Percentiles rank a stretch among this genome's conserved stretches.
Evolutionary conservation across 2,329 filamentous ascomycete genomes (phyloP).

Genomic region (Drechslerella coelobrocha): DNA sequence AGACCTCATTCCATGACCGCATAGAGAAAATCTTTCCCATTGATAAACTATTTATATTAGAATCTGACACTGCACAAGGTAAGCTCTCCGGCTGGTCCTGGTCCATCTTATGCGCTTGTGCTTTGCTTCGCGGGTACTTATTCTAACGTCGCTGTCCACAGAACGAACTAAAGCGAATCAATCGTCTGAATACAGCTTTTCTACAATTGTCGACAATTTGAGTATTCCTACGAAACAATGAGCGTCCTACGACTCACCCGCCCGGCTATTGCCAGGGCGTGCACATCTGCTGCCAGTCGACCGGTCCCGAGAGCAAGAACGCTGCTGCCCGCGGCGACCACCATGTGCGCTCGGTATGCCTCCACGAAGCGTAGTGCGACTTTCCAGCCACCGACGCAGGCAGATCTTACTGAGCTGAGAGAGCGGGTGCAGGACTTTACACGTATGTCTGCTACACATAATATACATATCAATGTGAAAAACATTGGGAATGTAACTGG

Average conservation of each 20-base stretch:
- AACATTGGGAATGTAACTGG: background rate
- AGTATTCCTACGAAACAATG: too few relatives aligned
- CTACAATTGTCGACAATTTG: too few relatives aligned
- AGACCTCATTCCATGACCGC: too few relatives aligned
- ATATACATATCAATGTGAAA: background rate
- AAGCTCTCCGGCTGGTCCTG: too few relatives aligned
- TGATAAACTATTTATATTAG: too few relatives aligned
- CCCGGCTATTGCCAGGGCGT: slow-evolving; percentile 14
- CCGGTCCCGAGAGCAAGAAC: slow-evolving; percentile 56
- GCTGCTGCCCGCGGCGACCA: slow-evolving; percentile 58
- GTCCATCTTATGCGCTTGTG: too few relatives aligned
- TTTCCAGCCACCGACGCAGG: slow-evolving; percentile 72
- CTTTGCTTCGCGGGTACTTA: too few relatives aligned
- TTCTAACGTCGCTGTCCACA: too few relatives aligned
- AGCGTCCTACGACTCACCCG: slow-evolving; percentile 23
- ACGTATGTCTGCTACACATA: slow-evolving; percentile 57
- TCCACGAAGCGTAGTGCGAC: slow-evolving; percentile 72
- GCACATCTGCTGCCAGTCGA: background rate
- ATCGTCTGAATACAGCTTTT: too few relatives aligned
- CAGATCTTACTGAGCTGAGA: slow-evolving; percentile 79
- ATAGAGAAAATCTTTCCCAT: too few relatives aligned
- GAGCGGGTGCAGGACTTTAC: slow-evolving; percentile 89
- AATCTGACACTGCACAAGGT: too few relatives aligned
- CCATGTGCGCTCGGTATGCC: slow-evolving; percentile 60
- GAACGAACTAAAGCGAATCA: too few relatives aligned